Evolutionary conservation across 345 rosid genomes (phyloP).

Genomic region (Pseudoturritis turrita): DNA sequence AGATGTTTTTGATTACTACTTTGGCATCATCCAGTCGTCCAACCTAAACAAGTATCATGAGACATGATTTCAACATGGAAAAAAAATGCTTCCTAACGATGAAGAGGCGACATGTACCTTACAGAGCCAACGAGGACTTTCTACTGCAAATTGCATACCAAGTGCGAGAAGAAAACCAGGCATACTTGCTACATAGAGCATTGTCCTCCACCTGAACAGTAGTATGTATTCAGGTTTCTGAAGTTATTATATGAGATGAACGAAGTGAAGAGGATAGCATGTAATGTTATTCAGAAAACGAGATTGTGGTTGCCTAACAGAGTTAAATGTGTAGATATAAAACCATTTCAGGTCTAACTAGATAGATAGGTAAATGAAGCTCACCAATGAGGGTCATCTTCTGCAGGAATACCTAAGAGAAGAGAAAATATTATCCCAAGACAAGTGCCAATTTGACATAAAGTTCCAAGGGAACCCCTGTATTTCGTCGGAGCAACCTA

Average conservation of each 20-base stretch:
- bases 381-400: constrained; percentile 74
- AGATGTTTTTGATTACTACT: constrained; percentile 47
- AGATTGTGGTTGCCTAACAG: neutral
- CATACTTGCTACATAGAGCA: constrained; percentile 52
- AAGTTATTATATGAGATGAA: neutral
- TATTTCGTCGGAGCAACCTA: constrained; percentile 79
- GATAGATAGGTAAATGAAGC: constrained; percentile 14
- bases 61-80: constrained; percentile 11
- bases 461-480: constrained; percentile 66
- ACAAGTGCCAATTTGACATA: constrained; percentile 68
- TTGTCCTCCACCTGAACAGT: constrained; percentile 75
- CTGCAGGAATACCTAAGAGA: constrained; percentile 54
- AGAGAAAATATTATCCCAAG: constrained; percentile 63
- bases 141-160: constrained; percentile 81
- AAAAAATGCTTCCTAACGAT: neutral
- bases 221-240: constrained; percentile 3
- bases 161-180: constrained; percentile 55
- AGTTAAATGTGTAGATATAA: neutral
- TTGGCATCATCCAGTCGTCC: constrained; percentile 59
- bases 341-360: neutral
- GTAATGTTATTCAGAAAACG: neutral
- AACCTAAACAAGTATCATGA: constrained; percentile 34
- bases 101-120: constrained; percentile 41
- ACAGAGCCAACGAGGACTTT: constrained; percentile 85
- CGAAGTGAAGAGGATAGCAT: neutral